Conservation (phyloP, 192 early-diverging fungal genomes). For the Backusella tuberculispora region DNA sequence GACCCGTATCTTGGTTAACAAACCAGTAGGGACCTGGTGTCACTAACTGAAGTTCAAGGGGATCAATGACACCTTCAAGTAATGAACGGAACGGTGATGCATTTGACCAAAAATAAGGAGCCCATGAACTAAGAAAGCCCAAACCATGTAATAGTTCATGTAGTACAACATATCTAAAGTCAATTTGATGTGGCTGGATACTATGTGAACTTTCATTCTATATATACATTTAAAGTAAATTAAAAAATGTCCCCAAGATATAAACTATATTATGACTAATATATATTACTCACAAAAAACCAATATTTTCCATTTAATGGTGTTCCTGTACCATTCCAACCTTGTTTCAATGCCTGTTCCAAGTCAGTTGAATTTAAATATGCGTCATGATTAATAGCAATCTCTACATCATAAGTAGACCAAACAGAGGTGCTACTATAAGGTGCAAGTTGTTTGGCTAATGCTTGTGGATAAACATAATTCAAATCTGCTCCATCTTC, state of each 20-base stretch:
- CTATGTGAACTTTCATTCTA: slow-evolving; percentile 19
- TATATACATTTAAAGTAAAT: neutral
- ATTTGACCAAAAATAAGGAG: slow-evolving; percentile 26
- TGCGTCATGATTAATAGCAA: slow-evolving; percentile 42
- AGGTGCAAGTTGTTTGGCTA: slow-evolving; percentile 40
- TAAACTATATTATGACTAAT: no score
- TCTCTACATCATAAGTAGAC: slow-evolving; percentile 32
- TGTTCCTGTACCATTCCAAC: slow-evolving; percentile 38
- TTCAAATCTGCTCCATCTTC: slow-evolving; percentile 38
- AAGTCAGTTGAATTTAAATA: slow-evolving; percentile 28
- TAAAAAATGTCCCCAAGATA: neutral
- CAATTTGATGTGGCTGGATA: slow-evolving; percentile 33
- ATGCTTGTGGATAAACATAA: slow-evolving; percentile 40
- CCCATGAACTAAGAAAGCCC: slow-evolving; percentile 41
- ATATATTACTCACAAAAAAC: slow-evolving; percentile 27
- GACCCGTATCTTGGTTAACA: slow-evolving; percentile 26
- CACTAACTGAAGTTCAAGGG: slow-evolving; percentile 20
- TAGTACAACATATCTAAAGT: slow-evolving; percentile 35
- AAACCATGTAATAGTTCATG: slow-evolving; percentile 41
- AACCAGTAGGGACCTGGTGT: slow-evolving; percentile 33
- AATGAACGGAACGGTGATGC: slow-evolving; percentile 30
- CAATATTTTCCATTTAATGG: slow-evolving; percentile 36
- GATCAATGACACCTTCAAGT: slow-evolving; percentile 26
- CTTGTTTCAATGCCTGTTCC: slow-evolving; percentile 19
- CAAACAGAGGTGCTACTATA: slow-evolving; percentile 31